Percentiles rank a stretch among this genome's conserved stretches.
These are phyloP conservation scores for Durotheca rogersii DNA, from an alignment of 495 filamentous ascomycete species.

Conservation along the genomic window DNA sequence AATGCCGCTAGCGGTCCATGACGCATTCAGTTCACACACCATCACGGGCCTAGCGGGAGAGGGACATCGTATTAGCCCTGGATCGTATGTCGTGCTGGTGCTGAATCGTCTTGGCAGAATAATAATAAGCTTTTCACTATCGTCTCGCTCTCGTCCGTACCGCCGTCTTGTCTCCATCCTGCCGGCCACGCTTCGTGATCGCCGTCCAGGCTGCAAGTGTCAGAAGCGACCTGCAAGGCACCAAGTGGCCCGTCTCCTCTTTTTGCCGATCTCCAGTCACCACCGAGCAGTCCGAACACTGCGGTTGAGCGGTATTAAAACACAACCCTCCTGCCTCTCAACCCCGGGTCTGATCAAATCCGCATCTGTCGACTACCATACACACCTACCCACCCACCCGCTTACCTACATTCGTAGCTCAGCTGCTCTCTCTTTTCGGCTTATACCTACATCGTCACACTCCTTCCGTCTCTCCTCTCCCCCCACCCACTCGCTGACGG, in stretches of 20 bases:
- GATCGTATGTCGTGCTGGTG: background rate
- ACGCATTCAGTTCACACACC: slow-evolving; percentile 1
- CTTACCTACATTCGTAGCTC: background rate
- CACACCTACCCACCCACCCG: background rate
- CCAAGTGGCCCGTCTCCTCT: no score
- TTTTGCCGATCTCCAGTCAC: no score
- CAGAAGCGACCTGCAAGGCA: slow-evolving; percentile 27
- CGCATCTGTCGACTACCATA: background rate
- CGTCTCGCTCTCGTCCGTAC: background rate
- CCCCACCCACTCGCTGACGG: background rate
- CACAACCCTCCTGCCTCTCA: slow-evolving; percentile 5
- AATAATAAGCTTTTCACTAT: slow-evolving; percentile 27
- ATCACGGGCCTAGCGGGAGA: slow-evolving; percentile 9
- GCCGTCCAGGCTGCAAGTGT: no score
- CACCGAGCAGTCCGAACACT: no score
- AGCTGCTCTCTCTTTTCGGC: background rate
- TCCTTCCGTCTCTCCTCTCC: background rate
- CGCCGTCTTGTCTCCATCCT: slow-evolving; percentile 6
- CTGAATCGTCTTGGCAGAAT: no score
- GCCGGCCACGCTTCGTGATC: no score
- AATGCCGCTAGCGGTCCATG: background rate
- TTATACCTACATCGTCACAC: background rate
- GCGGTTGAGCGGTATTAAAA: slow-evolving; percentile 26
- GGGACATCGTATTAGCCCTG: background rate
- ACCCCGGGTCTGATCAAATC: background rate